Evolutionary conservation across 345 rosid species (phyloP).

Genomic region (Diplotaxis tenuifolia): DNA sequence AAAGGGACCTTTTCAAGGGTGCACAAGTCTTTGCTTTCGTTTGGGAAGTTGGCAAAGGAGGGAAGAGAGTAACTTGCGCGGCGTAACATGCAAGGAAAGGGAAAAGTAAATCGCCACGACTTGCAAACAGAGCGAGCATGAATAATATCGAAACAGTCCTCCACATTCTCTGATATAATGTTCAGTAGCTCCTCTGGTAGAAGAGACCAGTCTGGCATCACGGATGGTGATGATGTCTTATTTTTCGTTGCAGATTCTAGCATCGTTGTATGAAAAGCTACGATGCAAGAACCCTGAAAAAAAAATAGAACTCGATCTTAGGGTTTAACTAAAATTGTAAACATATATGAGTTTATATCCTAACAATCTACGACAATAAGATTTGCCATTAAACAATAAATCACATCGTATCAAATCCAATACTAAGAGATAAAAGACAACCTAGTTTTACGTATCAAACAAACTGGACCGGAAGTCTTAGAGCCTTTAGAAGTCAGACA

Average conservation of each 20-base stretch:
- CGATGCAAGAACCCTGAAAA: background rate
- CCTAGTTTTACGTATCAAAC: background rate
- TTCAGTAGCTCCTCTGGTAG: conserved; percentile 14
- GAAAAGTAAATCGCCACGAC: conserved; percentile 8
- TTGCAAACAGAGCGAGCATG: conserved; percentile 18
- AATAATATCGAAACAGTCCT: conserved; percentile 16
- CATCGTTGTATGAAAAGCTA: background rate
- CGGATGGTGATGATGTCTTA: background rate
- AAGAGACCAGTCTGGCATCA: background rate
- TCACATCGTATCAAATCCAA: background rate
- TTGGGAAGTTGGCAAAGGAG: background rate
- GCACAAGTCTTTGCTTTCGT: background rate
- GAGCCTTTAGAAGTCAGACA: background rate
- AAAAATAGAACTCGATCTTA: background rate
- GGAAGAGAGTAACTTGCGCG: background rate
- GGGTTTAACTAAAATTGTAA: background rate
- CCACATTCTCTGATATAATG: background rate
- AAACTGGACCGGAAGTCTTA: background rate
- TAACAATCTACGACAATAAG: background rate
- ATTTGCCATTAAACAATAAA: background rate
- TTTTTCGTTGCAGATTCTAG: background rate
- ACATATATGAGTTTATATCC: background rate
- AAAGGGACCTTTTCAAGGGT: background rate
- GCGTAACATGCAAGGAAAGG: background rate
- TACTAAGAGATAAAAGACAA: background rate